Evolutionary conservation across 805 yeast genomes (phyloP), one percentile per base, ranked within the genome.

Genomic region (Hanseniaspora occidentalis): DNA sequence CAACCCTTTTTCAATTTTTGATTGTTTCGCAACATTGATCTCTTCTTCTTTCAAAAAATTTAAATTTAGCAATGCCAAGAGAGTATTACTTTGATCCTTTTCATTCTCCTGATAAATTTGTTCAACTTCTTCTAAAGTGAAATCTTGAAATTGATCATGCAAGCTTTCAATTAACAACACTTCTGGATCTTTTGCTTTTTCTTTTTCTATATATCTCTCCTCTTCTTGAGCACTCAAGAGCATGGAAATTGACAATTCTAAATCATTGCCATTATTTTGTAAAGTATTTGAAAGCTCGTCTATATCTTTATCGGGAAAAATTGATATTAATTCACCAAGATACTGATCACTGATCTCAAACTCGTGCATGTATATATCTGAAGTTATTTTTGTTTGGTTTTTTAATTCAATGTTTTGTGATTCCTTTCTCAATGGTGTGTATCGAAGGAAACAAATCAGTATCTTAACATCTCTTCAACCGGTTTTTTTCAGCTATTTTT

Each of bases 281-380:
- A 65, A 55, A 3, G 56, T 54, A 1, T 50, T 44, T 3, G 55
- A 45, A 6, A 75, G 52, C 6, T 46, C 45, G 2, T 47, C 53
- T 3, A 51, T 31, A 2, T 63, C 60, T 2, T 61, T 44, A 13
- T 64, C 51, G 0, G 79, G 79, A 43, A 75, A 73, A 55, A 75
- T 64, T 11, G 63, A 66, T 37, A 51, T 47, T 23, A 70, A 47
- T 22, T 51, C 53, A 42, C 39, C 39, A 20, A 40, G 21, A 17
- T 46, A 38, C 29, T 40, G 27, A 11, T n/a, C 13, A 27, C 8
- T 11, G 16, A n/a, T 27, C 31, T 9, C n/a, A 9, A 9, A 7
- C n/a, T 22, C 19, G 22, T 4, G 13, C 21, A 4, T 35, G 4
- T 10, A 6, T 13, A 10, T 27, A 33, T 23, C 11, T 39, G 6